Base-by-base conservation (phyloP, 495 filamentous ascomycete species). In the Podospora pseudopauciseta region DNA sequence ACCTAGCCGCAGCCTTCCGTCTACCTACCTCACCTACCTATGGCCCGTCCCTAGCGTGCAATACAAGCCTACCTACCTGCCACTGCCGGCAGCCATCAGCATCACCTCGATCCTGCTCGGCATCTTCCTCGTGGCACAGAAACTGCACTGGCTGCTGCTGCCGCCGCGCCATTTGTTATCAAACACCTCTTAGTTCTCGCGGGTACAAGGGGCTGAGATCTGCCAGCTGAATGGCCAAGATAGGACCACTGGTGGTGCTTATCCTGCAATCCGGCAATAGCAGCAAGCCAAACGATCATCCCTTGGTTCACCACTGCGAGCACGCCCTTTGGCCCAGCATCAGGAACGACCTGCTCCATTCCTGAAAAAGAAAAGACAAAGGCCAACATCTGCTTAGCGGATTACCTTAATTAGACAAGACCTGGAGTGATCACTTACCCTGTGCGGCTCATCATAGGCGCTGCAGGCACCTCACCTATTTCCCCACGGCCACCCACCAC, bases 161-260 rank as follows among this genome's bases (percentile, higher is more conserved):
- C 23, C 23, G 65, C 58, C 65, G 34, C 71, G 64, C 69, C 64
- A 70, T 68, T 73, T 67, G 69, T 68, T 73, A 71, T 71, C 67
- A 66, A 49, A 67, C 32, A 56, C 58, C 54, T 39, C 20, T 60
- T 23, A 26, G 61, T 63, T 63, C 60, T 60, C 44, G 69, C 13
- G 32, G 54, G 68, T 66, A 65, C 57, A 60, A 67, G 66, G 64
- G 63, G 71, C 71, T 72, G 73, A 72, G 53, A 70, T 49, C 20
- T 57, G 67, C 58, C 58, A 71, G 66, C 63, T 77, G 75, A 74
- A 69, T 77, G 75, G 75, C 70, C 72, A 72, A 69, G 66, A 64
- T 60, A 13, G 28, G 44, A 49, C 39, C 39, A 49, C 39, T 70
- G 64, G 34, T 67, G 65, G 34, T 77, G 69, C 65, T 73, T 74